These are phyloP conservation scores for Monosporascus cannonballus DNA, from an alignment of 2,329 filamentous ascomycete genomes.

Conservation along the genomic window DNA sequence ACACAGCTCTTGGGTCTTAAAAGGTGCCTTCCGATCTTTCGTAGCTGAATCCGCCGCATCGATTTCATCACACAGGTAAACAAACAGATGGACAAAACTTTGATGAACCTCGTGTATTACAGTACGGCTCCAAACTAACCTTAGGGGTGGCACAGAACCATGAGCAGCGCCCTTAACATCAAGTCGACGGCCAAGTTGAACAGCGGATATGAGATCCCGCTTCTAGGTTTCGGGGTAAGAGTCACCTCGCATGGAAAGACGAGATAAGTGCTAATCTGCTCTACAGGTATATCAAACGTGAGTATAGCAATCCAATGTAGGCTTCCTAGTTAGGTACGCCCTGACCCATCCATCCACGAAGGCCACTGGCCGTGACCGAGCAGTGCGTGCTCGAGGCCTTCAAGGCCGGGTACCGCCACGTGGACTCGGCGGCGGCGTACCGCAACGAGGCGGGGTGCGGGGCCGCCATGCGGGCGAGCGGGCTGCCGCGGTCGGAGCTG, in stretches of 20 bases:
- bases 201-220: conserved; percentile 47
- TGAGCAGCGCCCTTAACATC: conserved; percentile 41
- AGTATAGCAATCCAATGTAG: conserved; percentile 11
- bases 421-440: conserved; percentile 49
- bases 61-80: too few relatives aligned
- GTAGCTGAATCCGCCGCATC: too few relatives aligned
- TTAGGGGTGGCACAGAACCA: conserved; percentile 22
- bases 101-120: too few relatives aligned
- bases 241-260: neutral
- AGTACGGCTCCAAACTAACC: neutral
- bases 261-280: neutral
- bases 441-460: conserved; percentile 44
- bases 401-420: conserved; percentile 47
- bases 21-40: too few relatives aligned
- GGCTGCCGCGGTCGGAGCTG: conserved; percentile 39
- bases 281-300: conserved; percentile 48
- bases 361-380: conserved; percentile 31
- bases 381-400: conserved; percentile 39
- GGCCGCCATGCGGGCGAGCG: conserved; percentile 35
- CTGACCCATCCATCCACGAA: conserved; percentile 8
- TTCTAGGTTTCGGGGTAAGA: conserved; percentile 49
- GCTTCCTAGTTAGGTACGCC: neutral
- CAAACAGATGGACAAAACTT: too few relatives aligned
- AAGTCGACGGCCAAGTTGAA: conserved; percentile 46
- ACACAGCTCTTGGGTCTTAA: too few relatives aligned